Evolutionary conservation across 805 yeast species (phyloP), one percentile per base, ranked within the genome.

Genomic region (Monosporozyma aerobia): DNA sequence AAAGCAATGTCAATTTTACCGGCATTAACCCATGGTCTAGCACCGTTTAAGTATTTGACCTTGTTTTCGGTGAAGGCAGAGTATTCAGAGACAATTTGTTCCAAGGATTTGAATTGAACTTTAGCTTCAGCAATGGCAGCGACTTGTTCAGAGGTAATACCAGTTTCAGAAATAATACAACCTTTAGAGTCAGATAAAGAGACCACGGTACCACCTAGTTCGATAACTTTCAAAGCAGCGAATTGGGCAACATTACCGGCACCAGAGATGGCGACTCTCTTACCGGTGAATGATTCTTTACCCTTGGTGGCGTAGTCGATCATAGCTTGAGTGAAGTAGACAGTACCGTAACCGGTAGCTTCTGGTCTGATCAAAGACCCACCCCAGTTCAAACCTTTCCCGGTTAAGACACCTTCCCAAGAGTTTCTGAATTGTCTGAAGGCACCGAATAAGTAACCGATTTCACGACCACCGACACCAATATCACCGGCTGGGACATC

Each of bases 401-500:
- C 99, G 70, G 99, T 92, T 65, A 92, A 80, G 51, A 92, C 95
- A 80, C 98, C 98, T 73, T 92, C 92, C 85, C 90, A 92, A 69
- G 83, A 78, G 84, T 92, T 92, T 75, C 80, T 85, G 82, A 80
- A 79, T 65, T 80, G 78, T 81, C 90, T 89, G 90, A 87, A 92
- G 63, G 97, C 97, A 76, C 99, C 99, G 65, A 89, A 94, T 71
- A 92, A 77, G 87, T 72, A 92, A 64, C 97, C 96, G 60, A 90
- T 79, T 77, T 89, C 71, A 74, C 95, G 82, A 65, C 97, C 98
- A 77, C 97, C 96, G 59, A 89, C 95, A 80, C 96, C 96, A 72
- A 92, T 92, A 76, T 92, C 99, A 75, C 99, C 99, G 62, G 99
- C 99, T 69, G 99, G 99, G 52, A 94, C 97, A 76, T 92, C 99